Percentiles rank a stretch among this genome's conserved stretches.
Conservation (phyloP, 345 rosid species). For the Gynandropsis gynandra region DNA sequence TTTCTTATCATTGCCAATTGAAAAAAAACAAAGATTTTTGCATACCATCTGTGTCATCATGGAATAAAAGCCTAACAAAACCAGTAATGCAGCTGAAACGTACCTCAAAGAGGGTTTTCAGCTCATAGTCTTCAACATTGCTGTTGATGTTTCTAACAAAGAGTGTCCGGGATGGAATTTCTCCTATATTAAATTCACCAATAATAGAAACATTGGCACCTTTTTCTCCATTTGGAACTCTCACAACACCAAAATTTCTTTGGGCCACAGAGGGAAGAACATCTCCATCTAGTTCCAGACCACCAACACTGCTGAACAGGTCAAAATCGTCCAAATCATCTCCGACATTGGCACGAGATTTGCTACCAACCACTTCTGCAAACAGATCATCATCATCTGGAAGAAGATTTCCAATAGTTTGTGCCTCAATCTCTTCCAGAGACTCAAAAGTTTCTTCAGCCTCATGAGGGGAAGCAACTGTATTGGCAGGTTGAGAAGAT, state of each 20-base stretch:
- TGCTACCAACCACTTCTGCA: slow-evolving; percentile 43
- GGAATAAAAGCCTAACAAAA: slow-evolving; percentile 6
- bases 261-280: slow-evolving; percentile 26
- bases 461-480: slow-evolving; percentile 39
- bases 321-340: slow-evolving; percentile 63
- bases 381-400: slow-evolving; percentile 92
- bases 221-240: slow-evolving; percentile 38
- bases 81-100: slow-evolving; percentile 15
- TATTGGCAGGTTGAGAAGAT: slow-evolving; percentile 37
- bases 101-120: slow-evolving; percentile 84
- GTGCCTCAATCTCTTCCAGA: slow-evolving; percentile 79
- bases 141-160: slow-evolving; percentile 74
- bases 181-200: slow-evolving; percentile 54
- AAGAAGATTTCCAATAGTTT: slow-evolving; percentile 83
- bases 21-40: background rate
- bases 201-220: slow-evolving; percentile 34
- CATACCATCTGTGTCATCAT: background rate
- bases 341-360: slow-evolving; percentile 26
- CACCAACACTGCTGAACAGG: slow-evolving; percentile 63
- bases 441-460: slow-evolving; percentile 67
- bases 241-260: slow-evolving; percentile 28
- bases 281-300: slow-evolving; percentile 64
- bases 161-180: slow-evolving; percentile 75
- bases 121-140: slow-evolving; percentile 70
- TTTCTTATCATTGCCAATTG: slow-evolving; percentile 9